These are phyloP conservation scores for Melastoma malabathricum DNA, from an alignment of 345 rosid genomes.

Conservation along the genomic window DNA sequence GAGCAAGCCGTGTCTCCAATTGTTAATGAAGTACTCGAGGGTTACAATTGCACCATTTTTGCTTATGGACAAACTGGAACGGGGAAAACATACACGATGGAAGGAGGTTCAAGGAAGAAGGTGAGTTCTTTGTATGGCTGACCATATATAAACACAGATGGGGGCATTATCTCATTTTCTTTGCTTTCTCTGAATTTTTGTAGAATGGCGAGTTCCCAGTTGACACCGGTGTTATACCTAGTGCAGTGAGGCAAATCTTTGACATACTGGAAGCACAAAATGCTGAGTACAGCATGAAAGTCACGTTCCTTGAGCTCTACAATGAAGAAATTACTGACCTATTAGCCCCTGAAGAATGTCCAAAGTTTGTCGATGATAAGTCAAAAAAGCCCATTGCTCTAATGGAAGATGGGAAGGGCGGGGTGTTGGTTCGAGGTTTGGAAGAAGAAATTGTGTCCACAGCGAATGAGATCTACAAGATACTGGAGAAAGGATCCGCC, in stretches of 20 bases:
- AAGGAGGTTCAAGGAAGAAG: slow-evolving; percentile 96
- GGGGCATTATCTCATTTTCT: slow-evolving; percentile 1
- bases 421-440: slow-evolving; percentile 88
- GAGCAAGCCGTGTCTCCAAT: slow-evolving; percentile 78
- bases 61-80: slow-evolving; percentile 99
- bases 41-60: slow-evolving; percentile 96
- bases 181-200: slow-evolving; percentile 14
- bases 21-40: slow-evolving; percentile 94
- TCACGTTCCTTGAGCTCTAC: slow-evolving; percentile 86
- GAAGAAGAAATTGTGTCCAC: slow-evolving; percentile 95
- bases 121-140: slow-evolving; percentile 6
- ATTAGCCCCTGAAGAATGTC: slow-evolving; percentile 77
- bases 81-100: slow-evolving; percentile 98
- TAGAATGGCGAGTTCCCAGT: slow-evolving; percentile 94
- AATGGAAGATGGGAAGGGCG: slow-evolving; percentile 99
- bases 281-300: slow-evolving; percentile 97
- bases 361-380: slow-evolving; percentile 75
- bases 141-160: neutral
- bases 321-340: slow-evolving; percentile 96
- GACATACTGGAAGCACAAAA: slow-evolving; percentile 77
- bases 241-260: slow-evolving; percentile 87
- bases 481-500: slow-evolving; percentile 92
- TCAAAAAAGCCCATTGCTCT: slow-evolving; percentile 89
- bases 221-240: slow-evolving; percentile 96
- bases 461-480: slow-evolving; percentile 92